Conservation (phyloP, 2,329 filamentous ascomycete genomes). For the Neopestalotiopsis sp. region DNA sequence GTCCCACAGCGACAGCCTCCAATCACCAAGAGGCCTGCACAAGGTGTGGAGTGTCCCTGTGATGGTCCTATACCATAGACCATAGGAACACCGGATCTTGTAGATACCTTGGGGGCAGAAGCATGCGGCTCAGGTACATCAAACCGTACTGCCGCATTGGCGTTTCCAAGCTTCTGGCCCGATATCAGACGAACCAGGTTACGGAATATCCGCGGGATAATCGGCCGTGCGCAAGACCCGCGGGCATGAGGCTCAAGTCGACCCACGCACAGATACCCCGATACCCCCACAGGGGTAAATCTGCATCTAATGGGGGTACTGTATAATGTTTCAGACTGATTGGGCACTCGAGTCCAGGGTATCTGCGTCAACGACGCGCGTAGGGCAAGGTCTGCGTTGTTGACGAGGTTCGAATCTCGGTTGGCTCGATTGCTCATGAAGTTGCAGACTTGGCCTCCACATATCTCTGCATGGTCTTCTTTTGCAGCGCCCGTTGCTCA, state of each 20-base stretch:
- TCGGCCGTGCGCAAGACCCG: neutral
- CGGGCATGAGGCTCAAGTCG: constrained; percentile 15
- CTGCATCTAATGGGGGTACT: constrained; percentile 2
- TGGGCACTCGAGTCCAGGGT: neutral
- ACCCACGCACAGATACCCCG: constrained; percentile 2
- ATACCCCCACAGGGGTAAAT: constrained; percentile 7
- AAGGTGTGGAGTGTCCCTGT: neutral
- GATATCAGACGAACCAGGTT: neutral
- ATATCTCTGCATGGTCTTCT: constrained; percentile 41
- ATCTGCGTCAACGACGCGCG: neutral
- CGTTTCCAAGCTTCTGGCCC: constrained; percentile 17
- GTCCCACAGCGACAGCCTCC: neutral
- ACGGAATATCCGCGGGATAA: neutral
- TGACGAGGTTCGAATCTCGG: neutral
- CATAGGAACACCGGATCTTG: neutral
- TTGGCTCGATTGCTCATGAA: constrained; percentile 22
- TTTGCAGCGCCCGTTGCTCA: constrained; percentile 48
- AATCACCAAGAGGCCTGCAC: neutral
- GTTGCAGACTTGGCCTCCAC: constrained; percentile 34
- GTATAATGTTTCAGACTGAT: constrained; percentile 16
- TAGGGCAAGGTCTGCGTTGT: neutral
- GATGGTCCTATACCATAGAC: neutral
- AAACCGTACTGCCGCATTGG: constrained; percentile 22
- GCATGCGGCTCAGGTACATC: constrained; percentile 21
- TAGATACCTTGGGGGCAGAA: constrained; percentile 5